These are phyloP conservation scores for Trypanosomatidae sp. DNA, from an alignment of 208 protist species.

Conservation along the genomic window DNA sequence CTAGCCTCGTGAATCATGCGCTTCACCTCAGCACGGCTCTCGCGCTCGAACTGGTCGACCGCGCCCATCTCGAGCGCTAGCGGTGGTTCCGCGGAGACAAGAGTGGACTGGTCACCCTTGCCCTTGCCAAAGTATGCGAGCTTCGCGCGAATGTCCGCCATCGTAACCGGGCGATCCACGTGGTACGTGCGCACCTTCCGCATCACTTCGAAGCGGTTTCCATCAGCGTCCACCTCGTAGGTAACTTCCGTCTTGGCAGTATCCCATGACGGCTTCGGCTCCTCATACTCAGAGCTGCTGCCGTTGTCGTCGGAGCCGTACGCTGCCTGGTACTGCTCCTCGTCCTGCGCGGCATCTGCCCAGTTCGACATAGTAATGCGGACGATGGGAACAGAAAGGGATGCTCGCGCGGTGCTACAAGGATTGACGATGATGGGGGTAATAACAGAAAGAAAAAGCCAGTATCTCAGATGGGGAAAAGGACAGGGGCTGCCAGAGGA, in stretches of 20 bases:
- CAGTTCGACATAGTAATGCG: constrained; percentile 40
- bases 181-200: constrained; percentile 72
- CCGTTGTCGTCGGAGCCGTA: constrained; percentile 27
- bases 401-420: background rate
- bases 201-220: constrained; percentile 59
- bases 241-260: constrained; percentile 56
- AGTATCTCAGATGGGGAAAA: background rate
- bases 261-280: constrained; percentile 48
- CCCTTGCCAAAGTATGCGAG: constrained; percentile 63
- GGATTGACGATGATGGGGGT: background rate
- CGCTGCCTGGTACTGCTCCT: constrained; percentile 35
- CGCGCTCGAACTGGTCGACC: constrained; percentile 70
- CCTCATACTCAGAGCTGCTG: constrained; percentile 36
- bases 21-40: constrained; percentile 73
- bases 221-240: constrained; percentile 48
- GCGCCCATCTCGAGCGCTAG: constrained; percentile 78
- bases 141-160: constrained; percentile 56
- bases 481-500: constrained; percentile 6
- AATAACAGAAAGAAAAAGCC: background rate
- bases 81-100: constrained; percentile 67
- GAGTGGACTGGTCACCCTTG: constrained; percentile 24
- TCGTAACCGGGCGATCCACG: constrained; percentile 45
- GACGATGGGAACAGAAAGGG: background rate
- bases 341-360: constrained; percentile 60
- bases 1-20: constrained; percentile 70